Evolutionary conservation across 441 rosid species (phyloP).

Genomic region (Corymbia calophylla): DNA sequence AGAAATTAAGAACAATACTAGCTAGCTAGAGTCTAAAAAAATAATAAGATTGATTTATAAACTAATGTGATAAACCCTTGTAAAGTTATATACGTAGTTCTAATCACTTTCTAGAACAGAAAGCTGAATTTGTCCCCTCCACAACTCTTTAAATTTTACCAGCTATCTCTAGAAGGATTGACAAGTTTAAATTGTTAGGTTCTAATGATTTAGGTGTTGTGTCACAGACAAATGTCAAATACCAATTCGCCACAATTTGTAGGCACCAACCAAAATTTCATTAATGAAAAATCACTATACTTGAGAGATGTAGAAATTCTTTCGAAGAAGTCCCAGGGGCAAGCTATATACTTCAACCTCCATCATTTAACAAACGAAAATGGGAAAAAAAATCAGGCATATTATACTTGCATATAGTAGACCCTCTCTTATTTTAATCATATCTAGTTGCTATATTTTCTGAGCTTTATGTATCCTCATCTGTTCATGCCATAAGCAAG

Average conservation of each 20-base stretch:
- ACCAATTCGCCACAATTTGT: neutral
- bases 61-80: neutral
- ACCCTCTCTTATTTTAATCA: neutral
- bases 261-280: neutral
- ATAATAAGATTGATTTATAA: neutral
- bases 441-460: neutral
- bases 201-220: neutral
- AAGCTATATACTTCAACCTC: neutral
- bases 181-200: neutral
- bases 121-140: neutral
- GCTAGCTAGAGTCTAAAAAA: neutral
- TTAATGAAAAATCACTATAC: neutral
- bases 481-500: neutral
- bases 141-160: neutral
- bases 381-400: neutral
- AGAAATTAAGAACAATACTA: neutral
- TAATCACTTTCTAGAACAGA: neutral
- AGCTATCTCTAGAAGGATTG: neutral
- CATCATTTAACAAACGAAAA: neutral
- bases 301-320: neutral
- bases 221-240: neutral
- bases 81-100: neutral
- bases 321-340: neutral
- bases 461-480: neutral
- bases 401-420: neutral